Conservation (phyloP, 1,284 basidiomycete genomes). For the Lentinus polychrous region DNA sequence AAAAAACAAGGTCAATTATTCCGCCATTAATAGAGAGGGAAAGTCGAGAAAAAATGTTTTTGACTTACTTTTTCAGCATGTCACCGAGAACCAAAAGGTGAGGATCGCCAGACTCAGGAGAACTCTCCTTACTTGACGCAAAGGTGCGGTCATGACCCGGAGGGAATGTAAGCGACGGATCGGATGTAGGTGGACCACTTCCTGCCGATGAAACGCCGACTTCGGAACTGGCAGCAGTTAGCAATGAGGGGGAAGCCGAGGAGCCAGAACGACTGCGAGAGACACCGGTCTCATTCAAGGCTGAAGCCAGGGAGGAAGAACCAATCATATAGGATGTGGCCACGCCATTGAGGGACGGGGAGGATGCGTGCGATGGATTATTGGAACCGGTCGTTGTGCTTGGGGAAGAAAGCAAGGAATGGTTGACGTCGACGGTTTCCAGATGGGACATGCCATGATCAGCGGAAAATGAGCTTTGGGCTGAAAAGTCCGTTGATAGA, state of each 20-base stretch:
- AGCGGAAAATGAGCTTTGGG: constrained; percentile 20
- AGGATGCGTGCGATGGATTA: constrained; percentile 33
- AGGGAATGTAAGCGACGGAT: constrained; percentile 24
- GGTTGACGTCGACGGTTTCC: constrained; percentile 20
- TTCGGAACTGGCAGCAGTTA: constrained; percentile 24
- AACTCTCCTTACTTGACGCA: constrained; percentile 18
- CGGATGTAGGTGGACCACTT: constrained; percentile 24
- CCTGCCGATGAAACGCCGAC: constrained; percentile 24
- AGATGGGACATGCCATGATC: constrained; percentile 20
- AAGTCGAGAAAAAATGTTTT: neutral
- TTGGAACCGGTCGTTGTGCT: constrained; percentile 31
- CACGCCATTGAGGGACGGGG: constrained; percentile 32
- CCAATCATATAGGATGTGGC: constrained; percentile 24
- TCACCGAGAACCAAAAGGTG: constrained; percentile 32
- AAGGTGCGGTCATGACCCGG: constrained; percentile 18
- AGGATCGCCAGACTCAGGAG: constrained; percentile 27
- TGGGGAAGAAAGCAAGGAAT: constrained; percentile 31
- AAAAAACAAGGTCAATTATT: constrained; percentile 10
- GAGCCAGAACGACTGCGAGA: constrained; percentile 31
- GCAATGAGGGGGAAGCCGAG: constrained; percentile 27
- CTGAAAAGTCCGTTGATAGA: constrained; percentile 32
- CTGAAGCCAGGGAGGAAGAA: constrained; percentile 29
- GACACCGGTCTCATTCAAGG: constrained; percentile 24
- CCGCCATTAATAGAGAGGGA: constrained; percentile 3
- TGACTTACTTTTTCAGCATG: constrained; percentile 33